phyloP scores from a whole-genome alignment of 2,329 filamentous ascomycete genomes.

The Hypocrella siamensis region DNA sequence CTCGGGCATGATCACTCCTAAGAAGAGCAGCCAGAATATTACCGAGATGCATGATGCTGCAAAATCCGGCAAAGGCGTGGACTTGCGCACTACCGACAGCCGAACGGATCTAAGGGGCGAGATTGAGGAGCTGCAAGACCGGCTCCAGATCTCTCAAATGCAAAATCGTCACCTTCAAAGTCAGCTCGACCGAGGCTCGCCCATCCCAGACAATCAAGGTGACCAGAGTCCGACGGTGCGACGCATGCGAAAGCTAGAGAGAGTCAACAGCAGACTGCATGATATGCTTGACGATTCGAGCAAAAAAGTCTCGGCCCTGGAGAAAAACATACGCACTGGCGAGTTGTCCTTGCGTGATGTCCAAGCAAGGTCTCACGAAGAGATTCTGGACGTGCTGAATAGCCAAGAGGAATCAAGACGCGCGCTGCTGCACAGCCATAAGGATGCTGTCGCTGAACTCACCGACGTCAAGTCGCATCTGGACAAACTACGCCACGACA shows the following conservation, averaged over 20 bases:
- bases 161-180: conserved; percentile 84
- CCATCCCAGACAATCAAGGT: conserved; percentile 48
- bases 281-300: conserved; percentile 89
- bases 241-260: conserved; percentile 80
- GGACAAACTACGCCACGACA: conserved; percentile 72
- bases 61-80: conserved; percentile 67
- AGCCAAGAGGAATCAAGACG: conserved; percentile 82
- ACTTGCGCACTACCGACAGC: conserved; percentile 71
- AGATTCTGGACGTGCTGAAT: conserved; percentile 82
- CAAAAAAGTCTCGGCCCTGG: conserved; percentile 79
- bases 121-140: conserved; percentile 82
- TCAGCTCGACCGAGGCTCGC: conserved; percentile 59
- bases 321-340: conserved; percentile 73
- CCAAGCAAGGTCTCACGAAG: conserved; percentile 85
- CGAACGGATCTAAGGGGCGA: conserved; percentile 84
- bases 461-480: conserved; percentile 75
- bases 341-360: conserved; percentile 82
- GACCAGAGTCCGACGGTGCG: conserved; percentile 68
- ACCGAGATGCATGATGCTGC: conserved; percentile 54
- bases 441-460: conserved; percentile 70
- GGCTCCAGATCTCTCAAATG: conserved; percentile 88
- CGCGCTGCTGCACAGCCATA: conserved; percentile 69
- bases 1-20: conserved; percentile 66
- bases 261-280: conserved; percentile 80
- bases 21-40: conserved; percentile 49